Percentiles rank a stretch among this genome's conserved stretches.
These are phyloP conservation scores for Bacidia rubella DNA, from an alignment of 495 filamentous ascomycete species.

Conservation along the genomic window DNA sequence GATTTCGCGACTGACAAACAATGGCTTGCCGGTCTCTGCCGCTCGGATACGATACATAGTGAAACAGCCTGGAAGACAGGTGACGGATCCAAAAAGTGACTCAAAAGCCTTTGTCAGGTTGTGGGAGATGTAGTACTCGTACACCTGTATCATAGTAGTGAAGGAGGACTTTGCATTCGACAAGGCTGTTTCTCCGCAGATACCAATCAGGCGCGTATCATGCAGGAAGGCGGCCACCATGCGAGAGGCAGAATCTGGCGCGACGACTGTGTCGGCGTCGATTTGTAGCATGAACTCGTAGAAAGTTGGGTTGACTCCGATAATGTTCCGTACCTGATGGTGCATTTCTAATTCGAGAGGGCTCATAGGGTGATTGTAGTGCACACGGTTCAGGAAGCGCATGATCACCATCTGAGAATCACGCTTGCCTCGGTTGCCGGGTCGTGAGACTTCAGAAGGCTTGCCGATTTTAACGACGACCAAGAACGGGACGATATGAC, in stretches of 20 bases:
- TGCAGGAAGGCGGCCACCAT: constrained; percentile 88
- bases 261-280: constrained; percentile 92
- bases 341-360: constrained; percentile 96
- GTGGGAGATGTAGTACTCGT: constrained; percentile 99
- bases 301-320: constrained; percentile 91
- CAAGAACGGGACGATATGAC: constrained; percentile 91
- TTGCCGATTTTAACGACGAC: constrained; percentile 96
- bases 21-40: constrained; percentile 76
- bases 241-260: constrained; percentile 81
- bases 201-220: constrained; percentile 90
- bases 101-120: constrained; percentile 97
- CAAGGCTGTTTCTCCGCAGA: constrained; percentile 93
- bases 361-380: constrained; percentile 84
- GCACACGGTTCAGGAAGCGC: constrained; percentile 92
- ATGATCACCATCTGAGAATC: constrained; percentile 74
- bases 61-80: constrained; percentile 98
- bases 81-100: constrained; percentile 91
- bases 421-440: constrained; percentile 95
- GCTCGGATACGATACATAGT: constrained; percentile 95
- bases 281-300: constrained; percentile 98
- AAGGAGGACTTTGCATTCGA: constrained; percentile 88
- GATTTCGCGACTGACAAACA: constrained; percentile 81
- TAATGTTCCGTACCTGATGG: constrained; percentile 98
- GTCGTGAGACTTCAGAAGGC: constrained; percentile 80
- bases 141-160: constrained; percentile 99